Evolutionary conservation across 2,329 filamentous ascomycete species (phyloP), one percentile per base, ranked within the genome.

Genomic region (Botrytis fragariae): DNA sequence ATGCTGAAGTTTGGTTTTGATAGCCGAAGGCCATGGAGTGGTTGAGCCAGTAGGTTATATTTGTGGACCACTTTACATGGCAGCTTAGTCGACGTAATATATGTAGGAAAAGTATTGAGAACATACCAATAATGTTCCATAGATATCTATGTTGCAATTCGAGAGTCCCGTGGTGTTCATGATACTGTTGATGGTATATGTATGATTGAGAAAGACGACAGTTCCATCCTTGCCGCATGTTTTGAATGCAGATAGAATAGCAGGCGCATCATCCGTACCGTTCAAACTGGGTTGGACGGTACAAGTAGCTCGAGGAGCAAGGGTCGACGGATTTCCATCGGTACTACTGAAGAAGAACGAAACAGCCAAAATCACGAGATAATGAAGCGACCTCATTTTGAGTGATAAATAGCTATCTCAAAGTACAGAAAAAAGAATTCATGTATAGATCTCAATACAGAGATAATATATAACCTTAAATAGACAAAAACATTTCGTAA

Each of bases 1-100:
- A 88, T 1, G 86, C 86, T 0, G 86, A 86, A n/a, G 84, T 85
- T 75, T 88, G 86, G 75, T 89, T 87, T 78, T 89, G 87, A 77
- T 86, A 88, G 7, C 84, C 85, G 25, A 88, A 82, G 0, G 69
- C 59, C 44, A 72, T 51, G 61, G 59, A 64, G 35, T 64, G 42
- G 25, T 65, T 65, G 7, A 72, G 69, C 69, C 69, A 72, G 69
- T 72, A 72, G 35, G 69, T 72, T n/a, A 65, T 72, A 12, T 67
- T 72, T n/a, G 42, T 72, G 37, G 69, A 72, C 69, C 60, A 72
- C 69, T 72, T 44, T 1, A 29, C 5, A 37, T 29, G 22, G 18
- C 18, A 62, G 20, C 7, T 44, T 14, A 35, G 44, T 18, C 37
- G 22, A 45, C 25, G 20, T 84, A 82, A 75, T 87, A 82, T 12